Evolutionary conservation across 495 filamentous ascomycete genomes (phyloP), one percentile per base, ranked within the genome.

Genomic region (Thermochaetoides thermophila): DNA sequence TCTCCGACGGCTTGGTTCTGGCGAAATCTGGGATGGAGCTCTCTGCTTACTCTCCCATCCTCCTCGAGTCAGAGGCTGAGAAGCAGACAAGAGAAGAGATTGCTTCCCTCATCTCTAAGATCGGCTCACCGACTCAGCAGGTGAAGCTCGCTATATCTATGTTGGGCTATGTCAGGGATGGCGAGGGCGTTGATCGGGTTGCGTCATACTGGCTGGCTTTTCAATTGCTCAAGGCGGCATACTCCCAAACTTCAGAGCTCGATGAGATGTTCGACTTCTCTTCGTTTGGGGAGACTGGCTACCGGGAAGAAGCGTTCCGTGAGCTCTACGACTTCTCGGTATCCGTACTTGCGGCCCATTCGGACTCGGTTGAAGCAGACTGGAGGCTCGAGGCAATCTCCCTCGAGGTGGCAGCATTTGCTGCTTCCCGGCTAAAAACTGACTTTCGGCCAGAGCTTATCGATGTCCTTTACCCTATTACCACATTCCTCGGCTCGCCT

Each of bases 391-490:
- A 70, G 38, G 81, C 79, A 8, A 66, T 87, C 27, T 75, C 80
- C 1, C 49, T 92, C 10, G 83, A 92, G 46, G 71, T 75, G 2
- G 59, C 84, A 5, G 76, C 81, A 11, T 67, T 84, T 27, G 71
- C 80, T 37, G 76, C 83, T 1, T 64, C 72, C 18, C 68, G 71
- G n/a, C 59, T 78, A 14, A 66, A 70, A 34, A 41, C 66, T 31
- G 71, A 70, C 5, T 99, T 95, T 51, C 73, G 81, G 11, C 66
- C 71, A 3, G 86, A 96, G 48, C 65, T 99, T 7, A 80, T 94
- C 36, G 89, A 99, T 40, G 76, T 84, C 2, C 63, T 99, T 6
- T 96, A 94, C 50, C 86, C 89, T 2, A 68, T 92, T 13, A 62
- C 91, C 1, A 81, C 93, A 30, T 69, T 84, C 21, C 63, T 96